Conservation (phyloP, 441 rosid species). For the Melastoma candidum region DNA sequence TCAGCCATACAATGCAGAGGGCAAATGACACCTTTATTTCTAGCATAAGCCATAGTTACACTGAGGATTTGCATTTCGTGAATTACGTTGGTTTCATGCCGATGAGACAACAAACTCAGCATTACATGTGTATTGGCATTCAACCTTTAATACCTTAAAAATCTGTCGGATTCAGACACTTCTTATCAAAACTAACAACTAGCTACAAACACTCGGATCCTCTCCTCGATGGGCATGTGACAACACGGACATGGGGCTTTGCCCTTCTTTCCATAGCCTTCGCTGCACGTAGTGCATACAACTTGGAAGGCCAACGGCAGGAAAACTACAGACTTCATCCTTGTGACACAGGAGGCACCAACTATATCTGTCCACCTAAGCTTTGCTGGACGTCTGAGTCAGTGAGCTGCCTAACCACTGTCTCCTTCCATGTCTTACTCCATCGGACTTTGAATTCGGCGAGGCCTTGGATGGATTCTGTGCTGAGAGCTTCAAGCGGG, state of each 20-base stretch:
- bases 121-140: too few relatives aligned
- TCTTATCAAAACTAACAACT: not conserved
- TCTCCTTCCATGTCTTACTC: not conserved
- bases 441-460: not conserved
- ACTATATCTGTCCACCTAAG: not conserved
- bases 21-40: too few relatives aligned
- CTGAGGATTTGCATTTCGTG: too few relatives aligned
- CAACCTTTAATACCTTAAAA: too few relatives aligned
- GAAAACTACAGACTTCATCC: conserved; percentile 1
- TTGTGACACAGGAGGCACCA: conserved; percentile 1
- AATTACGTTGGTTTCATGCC: too few relatives aligned
- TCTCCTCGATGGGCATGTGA: conserved; percentile 3
- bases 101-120: too few relatives aligned
- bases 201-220: not conserved
- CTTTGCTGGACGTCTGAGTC: not conserved
- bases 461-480: not conserved
- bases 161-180: too few relatives aligned
- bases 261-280: not conserved
- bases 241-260: conserved; percentile 2
- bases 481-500: not conserved
- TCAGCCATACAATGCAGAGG: too few relatives aligned
- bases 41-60: too few relatives aligned
- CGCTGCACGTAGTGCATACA: not conserved
- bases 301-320: conserved; percentile 1
- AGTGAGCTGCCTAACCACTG: not conserved